These are phyloP conservation scores for Effrenium voratum DNA, from an alignment of 73 alveolate species.

Conservation along the genomic window DNA sequence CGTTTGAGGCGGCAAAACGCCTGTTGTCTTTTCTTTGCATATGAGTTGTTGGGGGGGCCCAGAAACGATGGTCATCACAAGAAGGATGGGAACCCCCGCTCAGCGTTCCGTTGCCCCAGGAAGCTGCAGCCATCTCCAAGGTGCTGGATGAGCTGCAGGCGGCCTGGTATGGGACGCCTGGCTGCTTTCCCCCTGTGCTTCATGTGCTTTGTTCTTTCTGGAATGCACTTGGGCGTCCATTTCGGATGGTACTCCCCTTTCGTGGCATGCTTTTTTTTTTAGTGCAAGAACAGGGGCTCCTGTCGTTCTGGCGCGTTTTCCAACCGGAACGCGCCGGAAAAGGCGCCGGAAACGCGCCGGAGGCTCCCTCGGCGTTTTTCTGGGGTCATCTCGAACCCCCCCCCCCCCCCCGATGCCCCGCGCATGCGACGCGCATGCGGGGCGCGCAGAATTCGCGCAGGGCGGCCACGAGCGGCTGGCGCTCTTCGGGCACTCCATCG, in stretches of 20 bases:
- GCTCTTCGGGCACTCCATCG: conserved; percentile 70
- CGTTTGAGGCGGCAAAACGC: no score
- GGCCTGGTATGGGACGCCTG: neutral
- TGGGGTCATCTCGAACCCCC: neutral
- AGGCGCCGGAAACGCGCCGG: neutral
- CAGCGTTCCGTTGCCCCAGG: neutral
- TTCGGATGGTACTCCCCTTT: neutral
- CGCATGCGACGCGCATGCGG: no score
- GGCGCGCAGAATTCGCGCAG: no score
- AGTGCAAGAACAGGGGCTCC: neutral
- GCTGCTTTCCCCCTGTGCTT: neutral
- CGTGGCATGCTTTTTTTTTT: neutral
- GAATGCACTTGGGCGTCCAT: neutral
- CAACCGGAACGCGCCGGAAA: neutral
- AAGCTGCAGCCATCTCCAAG: neutral
- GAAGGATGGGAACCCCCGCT: no score
- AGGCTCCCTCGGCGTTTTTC: neutral
- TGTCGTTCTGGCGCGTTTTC: neutral
- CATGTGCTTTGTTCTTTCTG: neutral
- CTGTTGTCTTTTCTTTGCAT: no score
- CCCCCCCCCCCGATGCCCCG: neutral
- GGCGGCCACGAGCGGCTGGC: no score
- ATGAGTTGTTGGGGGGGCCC: no score
- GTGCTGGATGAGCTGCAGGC: conserved; percentile 29
- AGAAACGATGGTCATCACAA: no score